A percentile compares a stretch with the other conserved stretches of the same genome.
phyloP scores from a whole-genome alignment of 805 yeast species.

The Yarrowia bubula region DNA sequence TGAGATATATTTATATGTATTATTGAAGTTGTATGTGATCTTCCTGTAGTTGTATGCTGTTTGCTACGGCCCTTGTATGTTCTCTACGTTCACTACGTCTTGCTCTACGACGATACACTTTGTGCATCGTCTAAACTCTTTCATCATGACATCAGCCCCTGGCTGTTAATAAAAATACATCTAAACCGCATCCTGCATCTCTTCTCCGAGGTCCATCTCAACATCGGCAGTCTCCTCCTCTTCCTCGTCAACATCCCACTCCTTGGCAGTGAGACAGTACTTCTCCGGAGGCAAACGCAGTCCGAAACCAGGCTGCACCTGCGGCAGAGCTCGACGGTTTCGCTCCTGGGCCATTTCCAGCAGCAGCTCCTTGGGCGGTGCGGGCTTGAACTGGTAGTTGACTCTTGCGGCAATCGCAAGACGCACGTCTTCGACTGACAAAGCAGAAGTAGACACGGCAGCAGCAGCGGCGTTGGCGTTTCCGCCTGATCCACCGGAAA shows the following conservation, averaged over 20 bases:
- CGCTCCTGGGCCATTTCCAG: conserved; percentile 90
- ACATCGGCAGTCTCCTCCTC: conserved; percentile 27
- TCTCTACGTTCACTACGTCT: neutral
- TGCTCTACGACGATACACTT: too few species aligned
- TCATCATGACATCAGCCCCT: neutral
- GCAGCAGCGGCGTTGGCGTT: conserved; percentile 19
- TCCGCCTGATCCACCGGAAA: conserved; percentile 21
- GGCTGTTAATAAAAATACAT: neutral
- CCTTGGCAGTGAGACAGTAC: conserved; percentile 83
- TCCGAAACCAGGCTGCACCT: conserved; percentile 88
- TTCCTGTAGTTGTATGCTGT: neutral
- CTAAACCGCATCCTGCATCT: conserved; percentile 1
- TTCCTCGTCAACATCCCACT: conserved; percentile 65
- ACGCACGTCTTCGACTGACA: conserved; percentile 86
- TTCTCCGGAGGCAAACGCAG: conserved; percentile 95
- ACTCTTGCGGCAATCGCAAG: conserved; percentile 91
- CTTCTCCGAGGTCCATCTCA: conserved; percentile 19
- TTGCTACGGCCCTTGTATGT: neutral
- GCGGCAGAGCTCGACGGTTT: conserved; percentile 85
- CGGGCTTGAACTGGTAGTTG: conserved; percentile 94
- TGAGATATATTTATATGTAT: neutral
- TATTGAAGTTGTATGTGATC: neutral
- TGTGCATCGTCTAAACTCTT: neutral
- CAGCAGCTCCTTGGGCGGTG: conserved; percentile 88
- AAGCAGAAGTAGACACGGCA: conserved; percentile 30